Evolutionary conservation across 169 alveolate genomes (phyloP), one percentile per base, ranked within the genome.

Genomic region (Plasmodium fragile): DNA sequence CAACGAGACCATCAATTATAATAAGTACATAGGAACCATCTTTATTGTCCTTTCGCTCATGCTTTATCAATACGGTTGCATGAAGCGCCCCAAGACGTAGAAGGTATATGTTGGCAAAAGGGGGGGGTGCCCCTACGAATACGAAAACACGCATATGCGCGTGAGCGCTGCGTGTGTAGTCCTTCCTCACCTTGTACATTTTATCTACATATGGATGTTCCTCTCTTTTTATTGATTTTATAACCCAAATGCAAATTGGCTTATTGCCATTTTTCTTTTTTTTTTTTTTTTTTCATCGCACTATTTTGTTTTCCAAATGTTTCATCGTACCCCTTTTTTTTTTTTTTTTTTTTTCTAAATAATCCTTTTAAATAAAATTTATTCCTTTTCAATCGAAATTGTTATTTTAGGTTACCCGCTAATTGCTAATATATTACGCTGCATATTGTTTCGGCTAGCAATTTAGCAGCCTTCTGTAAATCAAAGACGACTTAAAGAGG

Each of bases 1-100:
- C 18, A 94, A 82, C 36, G 96, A 94, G 71, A 70, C 59, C 34
- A 92, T 94, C 39, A 93, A 93, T 34, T 43, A 80, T 59, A 69
- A 70, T 49, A 92, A 92, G 78, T 55, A 75, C 32, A 43, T 94
- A 4, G 96, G 96, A 30, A 87, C 96, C 5, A 39, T 93, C 59
- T 87, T 93, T 28, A 87, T 94, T n/a, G 52, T 92, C 52, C 30
- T 84, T 13, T 83, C 96, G 1, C 30, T 94, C 93, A 5, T 92
- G 69, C 18, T 94, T 1, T 89, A 94, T 52, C 93, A 92, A 73
- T 59, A 70, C 30, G 71, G 93, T 49, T 90, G 78, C 39, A 82
- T 16, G 22, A 83, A 53, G 28, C 34, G 16, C 79, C 43, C 18
- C 32, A 83, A 36, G 41, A 55, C 22, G 73, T 45, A 81, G 28